Base-by-base conservation (phyloP, 495 filamentous ascomycete species). In the Diplogelasinospora grovesii region DNA sequence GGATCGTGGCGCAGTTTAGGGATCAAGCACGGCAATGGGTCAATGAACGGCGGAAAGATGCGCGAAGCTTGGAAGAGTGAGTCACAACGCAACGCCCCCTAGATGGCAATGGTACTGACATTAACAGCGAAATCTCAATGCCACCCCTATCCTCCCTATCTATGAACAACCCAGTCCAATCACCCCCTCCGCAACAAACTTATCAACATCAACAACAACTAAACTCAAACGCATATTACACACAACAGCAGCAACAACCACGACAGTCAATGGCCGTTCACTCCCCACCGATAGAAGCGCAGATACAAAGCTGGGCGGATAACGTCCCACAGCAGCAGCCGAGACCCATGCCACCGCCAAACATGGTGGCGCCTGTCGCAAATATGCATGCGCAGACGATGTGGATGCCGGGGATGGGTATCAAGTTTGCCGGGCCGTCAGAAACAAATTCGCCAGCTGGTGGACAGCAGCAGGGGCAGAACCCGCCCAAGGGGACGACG, bases 21-120 rank as follows among this genome's bases (percentile, higher is more conserved):
- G 89, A 93, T 45, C 85, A 85, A 24, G 80, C 74, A 23, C 81
- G 82, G 49, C 75, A 70, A 7, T 96, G 92, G 64, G 83, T 83
- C 6, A 83, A 88, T 19, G 75, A 83, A 51, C 70, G 92, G 41
- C 75, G 88, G 29, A 75, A 79, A 50, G 90, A 98, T 46, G 89
- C 87, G 1, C 77, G 78, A 21, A 75, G 79, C 40, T 57, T 95
- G 13, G 90, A 95, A 57, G 68, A 72, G 77, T 84, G 65, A 48
- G 74, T 61, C 4, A 0, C n/a, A 25, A 8, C 6, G 7, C n/a
- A n/a, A n/a, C 21, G 31, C 15, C 22, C 6, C 8, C 13, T 20
- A 24, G 21, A 25, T 3, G 1, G 20, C 5, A 24, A n/a, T 46
- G 9, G 14, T 24, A 8, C 3, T 22, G 19, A 15, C 18, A 26